Evolutionary conservation across 345 rosid genomes (phyloP).

Genomic region (Eucalyptus polyanthemos): DNA sequence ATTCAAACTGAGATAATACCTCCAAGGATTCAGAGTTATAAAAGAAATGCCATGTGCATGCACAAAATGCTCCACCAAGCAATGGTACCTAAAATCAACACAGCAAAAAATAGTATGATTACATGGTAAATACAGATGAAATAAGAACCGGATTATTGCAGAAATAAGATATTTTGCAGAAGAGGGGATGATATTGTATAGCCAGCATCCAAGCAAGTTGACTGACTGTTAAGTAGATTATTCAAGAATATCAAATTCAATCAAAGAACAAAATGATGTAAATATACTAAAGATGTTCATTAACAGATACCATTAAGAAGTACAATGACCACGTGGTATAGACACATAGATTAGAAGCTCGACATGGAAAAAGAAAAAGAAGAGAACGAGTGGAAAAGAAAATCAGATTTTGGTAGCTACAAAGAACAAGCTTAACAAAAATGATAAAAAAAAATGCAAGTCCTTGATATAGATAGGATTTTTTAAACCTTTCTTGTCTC

Average conservation of each 20-base stretch:
- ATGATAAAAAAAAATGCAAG: neutral
- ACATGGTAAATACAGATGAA: neutral
- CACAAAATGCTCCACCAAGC: conserved; percentile 98
- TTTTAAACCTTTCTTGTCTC: neutral
- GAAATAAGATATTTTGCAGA: neutral
- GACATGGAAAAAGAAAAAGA: neutral
- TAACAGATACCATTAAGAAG: neutral
- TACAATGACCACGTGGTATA: neutral
- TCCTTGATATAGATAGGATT: neutral
- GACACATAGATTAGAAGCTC: neutral
- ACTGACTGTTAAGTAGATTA: neutral
- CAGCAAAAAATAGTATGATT: neutral
- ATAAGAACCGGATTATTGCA: neutral
- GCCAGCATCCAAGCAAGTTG: neutral
- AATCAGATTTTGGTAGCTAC: neutral
- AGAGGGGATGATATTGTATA: neutral
- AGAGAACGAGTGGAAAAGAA: neutral
- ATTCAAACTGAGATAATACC: conserved; percentile 20
- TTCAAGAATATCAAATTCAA: neutral
- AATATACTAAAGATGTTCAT: neutral
- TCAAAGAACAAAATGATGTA: neutral
- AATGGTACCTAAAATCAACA: conserved; percentile 48
- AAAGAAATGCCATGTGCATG: conserved; percentile 97
- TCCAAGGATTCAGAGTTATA: conserved; percentile 86
- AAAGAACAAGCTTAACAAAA: neutral